Percentiles rank a stretch among this genome's conserved stretches.
phyloP scores from a whole-genome alignment of 73 alveolate species.

The Blepharisma japonicum region DNA sequence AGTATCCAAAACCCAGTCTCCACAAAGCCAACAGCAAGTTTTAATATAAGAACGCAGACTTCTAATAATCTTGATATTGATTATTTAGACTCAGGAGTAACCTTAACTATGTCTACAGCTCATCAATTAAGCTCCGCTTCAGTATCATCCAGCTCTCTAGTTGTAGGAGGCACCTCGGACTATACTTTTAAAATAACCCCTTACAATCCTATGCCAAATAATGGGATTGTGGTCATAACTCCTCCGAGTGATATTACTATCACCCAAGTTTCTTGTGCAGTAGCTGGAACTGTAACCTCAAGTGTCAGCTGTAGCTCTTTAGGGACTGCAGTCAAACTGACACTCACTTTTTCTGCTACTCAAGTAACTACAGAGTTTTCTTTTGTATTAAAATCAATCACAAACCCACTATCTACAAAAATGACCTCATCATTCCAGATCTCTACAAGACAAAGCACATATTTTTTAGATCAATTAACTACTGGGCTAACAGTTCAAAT shows the following conservation, averaged over 20 bases:
- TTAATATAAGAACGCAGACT: slow-evolving; percentile 27
- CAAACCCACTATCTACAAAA: too few species aligned
- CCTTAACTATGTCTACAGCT: slow-evolving; percentile 29
- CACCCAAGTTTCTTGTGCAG: too few species aligned
- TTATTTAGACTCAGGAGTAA: slow-evolving; percentile 26
- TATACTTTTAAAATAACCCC: slow-evolving; percentile 33
- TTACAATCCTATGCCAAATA: slow-evolving; percentile 5
- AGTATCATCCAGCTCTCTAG: slow-evolving; percentile 30
- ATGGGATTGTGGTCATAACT: slow-evolving; percentile 15
- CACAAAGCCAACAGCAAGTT: slow-evolving; percentile 27
- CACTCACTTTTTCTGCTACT: too few species aligned
- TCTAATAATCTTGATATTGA: slow-evolving; percentile 33
- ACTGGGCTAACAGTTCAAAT: too few species aligned
- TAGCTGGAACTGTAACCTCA: too few species aligned
- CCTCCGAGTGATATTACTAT: slow-evolving; percentile 32
- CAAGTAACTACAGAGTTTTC: too few species aligned
- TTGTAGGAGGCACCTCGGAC: slow-evolving; percentile 30
- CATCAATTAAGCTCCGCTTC: slow-evolving; percentile 31
- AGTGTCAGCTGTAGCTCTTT: too few species aligned
- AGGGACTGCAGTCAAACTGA: too few species aligned
- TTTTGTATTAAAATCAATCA: too few species aligned
- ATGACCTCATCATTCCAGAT: too few species aligned
- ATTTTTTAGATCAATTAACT: too few species aligned
- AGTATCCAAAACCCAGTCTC: slow-evolving; percentile 38
- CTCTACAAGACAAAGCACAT: too few species aligned